Percentiles rank a stretch among this genome's conserved stretches.
Conservation (phyloP, 176 grass and related monocot genomes). For the Puya raimondii region DNA sequence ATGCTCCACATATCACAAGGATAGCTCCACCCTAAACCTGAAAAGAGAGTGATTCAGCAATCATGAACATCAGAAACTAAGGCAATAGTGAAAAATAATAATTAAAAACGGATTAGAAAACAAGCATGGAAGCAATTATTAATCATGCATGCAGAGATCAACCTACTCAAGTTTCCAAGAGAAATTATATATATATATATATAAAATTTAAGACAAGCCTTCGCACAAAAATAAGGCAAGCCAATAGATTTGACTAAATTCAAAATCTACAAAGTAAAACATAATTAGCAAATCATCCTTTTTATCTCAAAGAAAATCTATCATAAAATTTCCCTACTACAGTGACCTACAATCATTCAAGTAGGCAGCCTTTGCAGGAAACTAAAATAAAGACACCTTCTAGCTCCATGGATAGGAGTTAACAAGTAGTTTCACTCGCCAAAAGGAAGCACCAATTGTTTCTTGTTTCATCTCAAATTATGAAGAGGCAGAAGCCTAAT, state of each 20-base stretch:
- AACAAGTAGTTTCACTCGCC: too few relatives aligned
- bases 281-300: background rate
- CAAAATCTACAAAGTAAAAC: background rate
- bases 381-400: background rate
- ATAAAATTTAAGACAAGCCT: too few relatives aligned
- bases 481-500: too few relatives aligned
- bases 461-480: too few relatives aligned
- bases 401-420: too few relatives aligned
- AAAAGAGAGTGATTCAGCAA: conserved; percentile 27
- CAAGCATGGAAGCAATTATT: too few relatives aligned
- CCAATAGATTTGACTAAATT: background rate
- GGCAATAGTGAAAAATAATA: background rate
- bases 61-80: background rate
- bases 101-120: background rate
- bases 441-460: too few relatives aligned
- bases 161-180: too few relatives aligned
- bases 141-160: too few relatives aligned
- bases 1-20: conserved; percentile 94
- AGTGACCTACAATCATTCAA: too few relatives aligned
- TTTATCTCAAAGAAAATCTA: background rate
- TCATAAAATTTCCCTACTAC: background rate
- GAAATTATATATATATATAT: too few relatives aligned
- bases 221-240: too few relatives aligned
- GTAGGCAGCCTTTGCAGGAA: background rate
- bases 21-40: conserved; percentile 86